Conservation (phyloP, 2,329 filamentous ascomycete species). For the Fusarium sp. region DNA sequence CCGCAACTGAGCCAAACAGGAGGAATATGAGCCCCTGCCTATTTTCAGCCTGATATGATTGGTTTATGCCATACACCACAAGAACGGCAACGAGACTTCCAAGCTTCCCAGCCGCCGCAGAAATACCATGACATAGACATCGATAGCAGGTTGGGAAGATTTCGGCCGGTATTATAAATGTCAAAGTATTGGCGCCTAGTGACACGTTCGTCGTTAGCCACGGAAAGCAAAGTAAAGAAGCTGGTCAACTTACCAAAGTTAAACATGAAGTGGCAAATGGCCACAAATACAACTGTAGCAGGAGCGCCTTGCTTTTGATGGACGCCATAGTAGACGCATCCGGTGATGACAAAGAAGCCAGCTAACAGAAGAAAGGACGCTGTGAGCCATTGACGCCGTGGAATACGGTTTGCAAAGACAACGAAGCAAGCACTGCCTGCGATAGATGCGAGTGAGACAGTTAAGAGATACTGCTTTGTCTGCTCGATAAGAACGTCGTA, state of each 20-base stretch:
- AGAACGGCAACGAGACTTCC: slow-evolving; percentile 65
- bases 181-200: slow-evolving; percentile 68
- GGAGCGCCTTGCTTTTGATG: slow-evolving; percentile 55
- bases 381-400: slow-evolving; percentile 62
- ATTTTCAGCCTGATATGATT: slow-evolving; percentile 54
- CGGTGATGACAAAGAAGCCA: slow-evolving; percentile 60
- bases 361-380: slow-evolving; percentile 60
- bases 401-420: slow-evolving; percentile 59
- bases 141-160: slow-evolving; percentile 73
- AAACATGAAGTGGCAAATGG: slow-evolving; percentile 65
- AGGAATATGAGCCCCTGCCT: slow-evolving; percentile 63
- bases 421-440: slow-evolving; percentile 62
- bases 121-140: slow-evolving; percentile 71
- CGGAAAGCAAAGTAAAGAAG: background rate
- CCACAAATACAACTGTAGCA: slow-evolving; percentile 62
- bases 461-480: slow-evolving; percentile 64
- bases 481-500: slow-evolving; percentile 64
- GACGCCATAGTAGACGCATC: slow-evolving; percentile 62
- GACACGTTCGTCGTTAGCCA: background rate
- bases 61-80: slow-evolving; percentile 63
- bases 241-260: slow-evolving; percentile 60
- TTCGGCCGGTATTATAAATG: slow-evolving; percentile 72
- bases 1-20: slow-evolving; percentile 62
- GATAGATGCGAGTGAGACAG: slow-evolving; percentile 63
- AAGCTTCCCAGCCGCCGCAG: slow-evolving; percentile 69